Base-by-base conservation (phyloP, 768 basidiomycete species). In the Boletus vermiculosoides region DNA sequence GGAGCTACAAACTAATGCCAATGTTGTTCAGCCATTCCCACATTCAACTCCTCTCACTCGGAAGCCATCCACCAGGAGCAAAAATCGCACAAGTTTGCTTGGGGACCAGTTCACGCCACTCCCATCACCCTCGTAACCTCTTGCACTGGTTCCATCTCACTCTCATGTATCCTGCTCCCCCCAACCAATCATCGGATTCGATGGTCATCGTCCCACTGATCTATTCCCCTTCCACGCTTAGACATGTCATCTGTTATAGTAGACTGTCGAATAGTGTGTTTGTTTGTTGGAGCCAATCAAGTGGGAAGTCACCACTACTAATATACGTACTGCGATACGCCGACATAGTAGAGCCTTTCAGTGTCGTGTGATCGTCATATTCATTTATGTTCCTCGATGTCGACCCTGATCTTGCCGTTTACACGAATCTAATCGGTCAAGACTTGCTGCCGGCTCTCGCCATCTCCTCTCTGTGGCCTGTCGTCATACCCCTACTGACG, bases 21-120 rank as follows among this genome's bases (percentile, higher is more conserved):
- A 78, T 60, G 71, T 78, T 33, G 55, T 57, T 42, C 63, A 47
- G 5, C 39, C 58, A 28, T 25, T 59, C 50, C 57, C 60, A 23
- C 62, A 56, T 23, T 39, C 69, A 15, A 85, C 86, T 11, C 86
- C 85, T 8, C 77, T 90, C 47, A 90, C 89, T 13, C 78, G 84
- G 57, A 84, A 83, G 57, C 85, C 85, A 13, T 88, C 87, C 51
- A 74, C 70, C 46, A 73, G 84, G 57, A 81, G 78, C 57, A 84
- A 82, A 68, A 80, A 80, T 44, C 76, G 82, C 58, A 73, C 73
- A 52, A 84, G 83, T 65, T 61, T 78, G 57, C 77, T 71, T 39
- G 70, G 45, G 33, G 71, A 71, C 37, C 72, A 70, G 34, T 56
- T 70, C 36, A 47, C 56, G 42, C 53, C 64, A 45, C 56, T 67